Evolutionary conservation across 139 green algal species (phyloP), one percentile per base, ranked within the genome.

Genomic region (Cymbomonas tetramitiformis): DNA sequence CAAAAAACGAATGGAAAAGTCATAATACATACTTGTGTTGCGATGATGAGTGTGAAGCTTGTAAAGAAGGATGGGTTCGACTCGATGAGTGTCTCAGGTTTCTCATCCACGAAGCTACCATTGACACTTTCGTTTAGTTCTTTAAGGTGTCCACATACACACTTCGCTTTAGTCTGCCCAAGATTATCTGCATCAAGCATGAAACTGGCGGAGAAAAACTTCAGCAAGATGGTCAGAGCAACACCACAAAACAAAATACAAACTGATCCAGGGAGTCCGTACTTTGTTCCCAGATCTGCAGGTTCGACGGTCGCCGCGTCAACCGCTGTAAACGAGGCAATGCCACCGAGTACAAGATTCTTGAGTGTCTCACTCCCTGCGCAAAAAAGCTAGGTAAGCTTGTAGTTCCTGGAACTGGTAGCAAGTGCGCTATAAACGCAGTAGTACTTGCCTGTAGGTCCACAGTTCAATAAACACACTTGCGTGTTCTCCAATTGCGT

Each of bases 271-370:
- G n/a, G 62, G n/a, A n/a, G n/a, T n/a, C n/a, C n/a, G n/a, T n/a
- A n/a, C n/a, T n/a, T 97, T 97, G 74, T 94, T 96, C 21, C 88
- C 89, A 4, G 96, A 58, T 97, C 90, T 1, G 48, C 21, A 0
- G 75, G 44, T 9, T 57, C 51, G 4, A 97, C 85, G 30, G 71
- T 78, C 5, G 47, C 54, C 0, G 65, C 76, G 55, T 97, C 90
- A 15, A 98, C 81, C 10, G 97, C 73, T 0, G 87, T 95, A 74
- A 97, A 97, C 1, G 77, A 76, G 3, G 70, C 72, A 8, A 97
- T 96, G 59, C 90, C 90, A 0, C 89, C 88, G 26, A 97, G 75
- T 0, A 98, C 90, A 15, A 97, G 66, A 61, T 97, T 97, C 58
- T 97, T 97, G 5, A 97, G 70, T 1, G 87, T 79, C 61, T 97